Percentiles rank a stretch among this genome's conserved stretches.
phyloP scores from a whole-genome alignment of 2,329 filamentous ascomycete species.

The Pyricularia grisea region DNA sequence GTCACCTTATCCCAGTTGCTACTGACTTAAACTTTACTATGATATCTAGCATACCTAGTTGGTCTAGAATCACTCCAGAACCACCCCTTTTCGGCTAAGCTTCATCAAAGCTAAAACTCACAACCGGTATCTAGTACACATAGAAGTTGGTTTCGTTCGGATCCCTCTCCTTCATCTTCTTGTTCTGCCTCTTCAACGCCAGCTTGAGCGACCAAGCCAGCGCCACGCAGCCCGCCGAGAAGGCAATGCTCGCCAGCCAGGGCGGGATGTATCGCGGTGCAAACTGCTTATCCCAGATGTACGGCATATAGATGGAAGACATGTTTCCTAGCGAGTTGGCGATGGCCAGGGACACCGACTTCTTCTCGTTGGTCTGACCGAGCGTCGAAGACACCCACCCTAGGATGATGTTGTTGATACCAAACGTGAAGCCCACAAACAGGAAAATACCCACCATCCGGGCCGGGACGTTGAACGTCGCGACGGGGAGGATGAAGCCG shows the following conservation, averaged over 20 bases:
- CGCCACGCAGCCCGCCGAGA: constrained; percentile 1
- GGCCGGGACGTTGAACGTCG: constrained; percentile 1
- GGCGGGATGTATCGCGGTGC: constrained; percentile 14
- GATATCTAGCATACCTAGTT: no score
- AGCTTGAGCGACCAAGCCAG: neutral
- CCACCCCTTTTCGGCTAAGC: no score
- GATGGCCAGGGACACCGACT: constrained; percentile 32
- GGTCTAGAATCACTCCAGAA: no score
- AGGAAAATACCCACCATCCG: constrained; percentile 20
- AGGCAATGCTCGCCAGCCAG: constrained; percentile 1
- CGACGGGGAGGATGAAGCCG: constrained; percentile 1
- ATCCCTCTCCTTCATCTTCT: constrained; percentile 2
- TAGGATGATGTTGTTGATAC: constrained; percentile 33
- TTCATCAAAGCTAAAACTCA: no score
- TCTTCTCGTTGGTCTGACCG: constrained; percentile 37
- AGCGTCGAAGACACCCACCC: constrained; percentile 30
- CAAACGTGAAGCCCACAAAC: constrained; percentile 26
- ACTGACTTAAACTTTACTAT: neutral
- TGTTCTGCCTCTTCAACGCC: neutral
- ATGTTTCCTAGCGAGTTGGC: constrained; percentile 24
- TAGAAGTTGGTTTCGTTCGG: constrained; percentile 1
- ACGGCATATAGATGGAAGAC: constrained; percentile 28
- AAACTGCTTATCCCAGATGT: constrained; percentile 26
- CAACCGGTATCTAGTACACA: neutral
- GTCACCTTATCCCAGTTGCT: neutral